Evolutionary conservation across 257 asterid genomes (phyloP).

Genomic region (Fraxinus cuspidata): DNA sequence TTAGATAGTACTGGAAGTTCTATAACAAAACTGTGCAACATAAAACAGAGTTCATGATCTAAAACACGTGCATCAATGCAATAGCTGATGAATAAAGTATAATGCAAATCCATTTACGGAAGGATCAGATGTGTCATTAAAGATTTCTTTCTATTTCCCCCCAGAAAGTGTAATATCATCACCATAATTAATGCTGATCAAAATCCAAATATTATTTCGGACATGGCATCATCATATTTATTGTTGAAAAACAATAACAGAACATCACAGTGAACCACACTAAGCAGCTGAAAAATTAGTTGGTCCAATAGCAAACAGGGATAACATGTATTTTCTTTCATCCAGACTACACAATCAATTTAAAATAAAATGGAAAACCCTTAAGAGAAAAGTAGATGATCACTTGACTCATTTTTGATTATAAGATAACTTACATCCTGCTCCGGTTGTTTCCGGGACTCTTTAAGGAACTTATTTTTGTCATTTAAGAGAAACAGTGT

Average conservation of each 20-base stretch:
- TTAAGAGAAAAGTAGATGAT: conserved; percentile 19
- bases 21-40: neutral
- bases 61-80: conserved; percentile 11
- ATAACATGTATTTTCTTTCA: conserved; percentile 10
- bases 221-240: conserved; percentile 11
- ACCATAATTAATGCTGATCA: conserved; percentile 12
- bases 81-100: conserved; percentile 22
- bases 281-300: conserved; percentile 6
- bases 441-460: conserved; percentile 64
- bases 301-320: conserved; percentile 3
- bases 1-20: neutral
- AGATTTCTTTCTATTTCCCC: neutral
- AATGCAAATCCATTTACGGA: conserved; percentile 11
- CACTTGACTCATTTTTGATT: conserved; percentile 14
- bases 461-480: conserved; percentile 62
- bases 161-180: conserved; percentile 11
- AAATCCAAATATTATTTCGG: conserved; percentile 3
- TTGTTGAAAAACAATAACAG: conserved; percentile 14
- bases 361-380: conserved; percentile 18
- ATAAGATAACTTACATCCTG: conserved; percentile 68
- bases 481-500: conserved; percentile 64
- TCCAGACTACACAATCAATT: conserved; percentile 7
- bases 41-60: neutral
- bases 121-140: conserved; percentile 12
- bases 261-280: conserved; percentile 16